Base-by-base conservation (phyloP, 1,284 basidiomycete species). In the Cutaneotrichosporon curvatum region DNA sequence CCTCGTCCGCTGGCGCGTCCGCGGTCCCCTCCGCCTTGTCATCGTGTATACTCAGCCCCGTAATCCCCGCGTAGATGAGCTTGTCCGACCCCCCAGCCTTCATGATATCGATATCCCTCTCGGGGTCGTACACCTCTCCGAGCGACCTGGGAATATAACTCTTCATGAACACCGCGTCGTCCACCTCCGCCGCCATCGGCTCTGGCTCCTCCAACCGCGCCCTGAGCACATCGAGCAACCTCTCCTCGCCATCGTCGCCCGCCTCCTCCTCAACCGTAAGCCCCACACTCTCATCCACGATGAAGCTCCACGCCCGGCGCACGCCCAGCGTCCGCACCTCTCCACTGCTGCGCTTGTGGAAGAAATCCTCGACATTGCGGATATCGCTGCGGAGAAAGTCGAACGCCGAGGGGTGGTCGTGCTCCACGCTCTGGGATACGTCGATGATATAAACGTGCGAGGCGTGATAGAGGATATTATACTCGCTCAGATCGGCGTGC, bases 381-480 rank as follows among this genome's bases (percentile, higher is more conserved):
- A 99, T 79, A 70, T 99, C 95, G 34, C 79, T 83, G 23, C 94
- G 83, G 38, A 99, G 76, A 71, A 99, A 99, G 70, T 99, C 94
- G 65, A 90, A 95, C 0, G 91, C 89, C 32, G 84, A 78, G 0
- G 94, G 94, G 63, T 99, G 95, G 70, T 98, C 94, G 63, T 97
- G 92, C 65, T 99, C 95, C 35, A 99, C 94, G 45, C 87, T 91
- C 71, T 99, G 95, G 3, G 90, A 95, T 51, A 99, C 95, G 68
- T 99, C 95, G 72, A 99, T 98, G 63, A 98, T 86, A 74, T 81
- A 92, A 14, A 96, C 78, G 63, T 92, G 87, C 2, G 57, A 61
- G 12, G 73, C 56, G 61, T 80, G 79, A 50, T 76, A 77, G 62
- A 99, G 78, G 56, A 99, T 84, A 67, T 99, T 99, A 80, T 98